These are phyloP conservation scores for Suhomyces panamericanus DNA, from an alignment of 1,139 yeast genomes.

Conservation along the genomic window DNA sequence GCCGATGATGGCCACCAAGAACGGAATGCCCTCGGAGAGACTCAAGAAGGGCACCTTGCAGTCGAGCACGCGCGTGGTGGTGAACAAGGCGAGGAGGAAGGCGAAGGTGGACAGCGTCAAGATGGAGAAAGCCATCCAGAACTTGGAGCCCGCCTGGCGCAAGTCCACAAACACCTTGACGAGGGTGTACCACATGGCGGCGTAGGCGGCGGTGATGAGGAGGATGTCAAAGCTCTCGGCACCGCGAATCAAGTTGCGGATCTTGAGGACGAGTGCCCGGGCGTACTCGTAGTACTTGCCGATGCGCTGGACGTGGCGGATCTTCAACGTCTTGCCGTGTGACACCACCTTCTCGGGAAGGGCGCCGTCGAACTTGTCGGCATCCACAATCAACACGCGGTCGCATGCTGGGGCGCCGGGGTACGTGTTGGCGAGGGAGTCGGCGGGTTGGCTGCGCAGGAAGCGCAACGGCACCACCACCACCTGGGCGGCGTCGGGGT, in stretches of 20 bases:
- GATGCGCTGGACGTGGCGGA: slow-evolving; percentile 63
- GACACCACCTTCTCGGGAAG: slow-evolving; percentile 34
- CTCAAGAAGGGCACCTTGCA: slow-evolving; percentile 69
- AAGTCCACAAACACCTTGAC: slow-evolving; percentile 76
- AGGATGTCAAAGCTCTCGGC: slow-evolving; percentile 89
- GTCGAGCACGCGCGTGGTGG: slow-evolving; percentile 56
- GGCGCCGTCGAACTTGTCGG: slow-evolving; percentile 35
- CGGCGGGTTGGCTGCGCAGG: slow-evolving; percentile 35
- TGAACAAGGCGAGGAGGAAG: slow-evolving; percentile 76
- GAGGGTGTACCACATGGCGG: slow-evolving; percentile 89
- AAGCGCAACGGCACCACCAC: slow-evolving; percentile 59
- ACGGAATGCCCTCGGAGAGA: slow-evolving; percentile 90
- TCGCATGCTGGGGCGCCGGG: slow-evolving; percentile 37
- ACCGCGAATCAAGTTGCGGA: slow-evolving; percentile 58
- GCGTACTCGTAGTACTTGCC: slow-evolving; percentile 66
- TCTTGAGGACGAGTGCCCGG: slow-evolving; percentile 43
- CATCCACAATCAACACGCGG: slow-evolving; percentile 44
- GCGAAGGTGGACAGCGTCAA: slow-evolving; percentile 82
- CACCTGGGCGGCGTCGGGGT: slow-evolving; percentile 44
- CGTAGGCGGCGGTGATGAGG: slow-evolving; percentile 77
- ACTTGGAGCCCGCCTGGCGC: slow-evolving; percentile 78
- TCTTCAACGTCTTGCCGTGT: slow-evolving; percentile 59
- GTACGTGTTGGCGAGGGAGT: slow-evolving; percentile 29
- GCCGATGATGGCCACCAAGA: slow-evolving; percentile 89
- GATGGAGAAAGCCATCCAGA: slow-evolving; percentile 88